Evolutionary conservation across 805 yeast species (phyloP), one percentile per base, ranked within the genome.

Genomic region (Wickerhamomyces rabaulensis): DNA sequence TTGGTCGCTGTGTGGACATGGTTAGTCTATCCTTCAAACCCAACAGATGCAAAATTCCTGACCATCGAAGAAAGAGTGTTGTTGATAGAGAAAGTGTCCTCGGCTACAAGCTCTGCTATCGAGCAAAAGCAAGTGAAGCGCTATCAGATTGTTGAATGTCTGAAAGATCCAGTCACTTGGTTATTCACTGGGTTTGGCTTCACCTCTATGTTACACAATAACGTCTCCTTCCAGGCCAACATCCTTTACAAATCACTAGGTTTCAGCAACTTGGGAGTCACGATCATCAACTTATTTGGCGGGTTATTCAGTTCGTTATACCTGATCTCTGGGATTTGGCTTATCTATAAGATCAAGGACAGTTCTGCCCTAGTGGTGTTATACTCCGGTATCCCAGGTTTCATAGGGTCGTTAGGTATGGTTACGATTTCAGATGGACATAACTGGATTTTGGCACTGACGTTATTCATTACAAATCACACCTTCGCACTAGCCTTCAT

Each of bases 201-300:
- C 73, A 69, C 53, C 67, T 70, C 51, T 61, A 78, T n/a, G 60
- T 73, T 25, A 71, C 70, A 53, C 75, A 72, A 63, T 60, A 78
- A 47, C 79, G 80, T 2, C 78, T 79, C 51, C 58, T 78, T 44
- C 66, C 78, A 6, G 78, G 75, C 53, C 83, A 78, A 54, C 79
- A 76, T 48, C 74, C 74, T 41, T 52, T 77, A 38, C 57, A 79
- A 29, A 79, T 70, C 50, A 68, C 64, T 36, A 69, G 69, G 71
- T 73, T 29, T 63, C 66, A 26, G 59, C 66, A 21, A 70, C 64
- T 48, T 62, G 75, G 54, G 71, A 67, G 49, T 68, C 82, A 1
- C 76, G 81, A 0, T 63, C 78, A 39, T 80, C 78, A 6, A 69
- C 78, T 12, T 80, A 75, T 40, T 83, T 80, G 0, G 64, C 75